Percentiles rank a stretch among this genome's conserved stretches.
Evolutionary conservation across 345 rosid genomes (phyloP).

Genomic region (Acer negundo): DNA sequence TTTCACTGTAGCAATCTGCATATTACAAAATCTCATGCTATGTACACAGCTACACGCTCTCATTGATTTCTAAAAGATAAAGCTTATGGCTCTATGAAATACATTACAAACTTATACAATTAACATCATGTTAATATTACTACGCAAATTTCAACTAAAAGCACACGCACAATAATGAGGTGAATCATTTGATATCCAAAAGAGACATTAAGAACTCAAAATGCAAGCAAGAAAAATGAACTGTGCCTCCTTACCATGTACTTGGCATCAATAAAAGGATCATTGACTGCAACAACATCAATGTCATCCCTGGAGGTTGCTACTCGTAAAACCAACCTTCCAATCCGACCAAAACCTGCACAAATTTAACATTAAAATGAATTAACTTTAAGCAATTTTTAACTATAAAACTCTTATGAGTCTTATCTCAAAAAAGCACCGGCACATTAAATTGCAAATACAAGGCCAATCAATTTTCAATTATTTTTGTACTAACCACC

Average conservation of each 20-base stretch:
- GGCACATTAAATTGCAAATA: neutral
- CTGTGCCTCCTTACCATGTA: conserved; percentile 70
- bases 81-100: neutral
- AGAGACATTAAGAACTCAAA: neutral
- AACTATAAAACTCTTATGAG: neutral
- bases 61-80: conserved; percentile 5
- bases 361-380: neutral
- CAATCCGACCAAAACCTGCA: conserved; percentile 98
- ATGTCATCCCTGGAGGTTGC: conserved; percentile 91
- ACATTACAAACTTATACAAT: conserved; percentile 2
- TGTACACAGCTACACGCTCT: neutral
- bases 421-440: neutral
- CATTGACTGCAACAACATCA: conserved; percentile 90
- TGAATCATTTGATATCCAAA: neutral
- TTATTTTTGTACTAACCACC: neutral
- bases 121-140: neutral
- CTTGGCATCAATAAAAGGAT: conserved; percentile 90
- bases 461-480: neutral
- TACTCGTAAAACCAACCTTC: conserved; percentile 89
- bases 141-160: neutral
- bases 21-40: neutral
- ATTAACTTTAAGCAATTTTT: neutral
- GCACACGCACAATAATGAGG: neutral
- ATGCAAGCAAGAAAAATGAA: neutral
- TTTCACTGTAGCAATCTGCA: neutral